A percentile compares a stretch with the other conserved stretches of the same genome.
Conservation (phyloP, 192 early-diverging fungal genomes). For the Helicostylum pulchrum region DNA sequence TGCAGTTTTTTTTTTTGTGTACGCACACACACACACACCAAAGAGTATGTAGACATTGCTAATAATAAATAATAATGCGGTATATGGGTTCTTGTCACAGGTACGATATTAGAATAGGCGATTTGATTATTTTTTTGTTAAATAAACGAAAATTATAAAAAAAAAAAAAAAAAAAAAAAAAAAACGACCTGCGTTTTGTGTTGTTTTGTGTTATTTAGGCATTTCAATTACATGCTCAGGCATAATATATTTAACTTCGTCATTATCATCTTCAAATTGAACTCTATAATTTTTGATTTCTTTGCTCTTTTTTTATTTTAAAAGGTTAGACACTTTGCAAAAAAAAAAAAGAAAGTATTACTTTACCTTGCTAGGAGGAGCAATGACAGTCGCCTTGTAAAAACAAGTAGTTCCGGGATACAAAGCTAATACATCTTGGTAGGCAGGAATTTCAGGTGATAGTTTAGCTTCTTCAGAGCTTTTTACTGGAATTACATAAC, state of each 20-base stretch:
- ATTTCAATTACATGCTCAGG: slow-evolving; percentile 28
- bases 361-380: slow-evolving; percentile 47
- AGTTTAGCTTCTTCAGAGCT: slow-evolving; percentile 36
- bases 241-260: slow-evolving; percentile 23
- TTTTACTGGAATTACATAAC: slow-evolving; percentile 46
- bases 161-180: no score
- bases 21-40: no score
- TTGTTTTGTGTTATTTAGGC: slow-evolving; percentile 22
- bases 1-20: no score
- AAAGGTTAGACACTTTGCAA: neutral
- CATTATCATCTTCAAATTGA: slow-evolving; percentile 37
- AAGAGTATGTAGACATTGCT: no score
- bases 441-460: slow-evolving; percentile 35
- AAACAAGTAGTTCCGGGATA: slow-evolving; percentile 59
- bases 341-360: neutral
- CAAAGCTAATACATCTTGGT: slow-evolving; percentile 44
- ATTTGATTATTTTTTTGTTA: no score
- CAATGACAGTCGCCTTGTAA: slow-evolving; percentile 47
- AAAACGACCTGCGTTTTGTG: neutral
- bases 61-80: no score
- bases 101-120: no score
- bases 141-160: no score
- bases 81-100: no score
- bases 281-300: slow-evolving; percentile 28
- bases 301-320: slow-evolving; percentile 18